These are phyloP conservation scores for Adiantum capillusveneris DNA, from an alignment of 75 land plant species.

Conservation along the genomic window DNA sequence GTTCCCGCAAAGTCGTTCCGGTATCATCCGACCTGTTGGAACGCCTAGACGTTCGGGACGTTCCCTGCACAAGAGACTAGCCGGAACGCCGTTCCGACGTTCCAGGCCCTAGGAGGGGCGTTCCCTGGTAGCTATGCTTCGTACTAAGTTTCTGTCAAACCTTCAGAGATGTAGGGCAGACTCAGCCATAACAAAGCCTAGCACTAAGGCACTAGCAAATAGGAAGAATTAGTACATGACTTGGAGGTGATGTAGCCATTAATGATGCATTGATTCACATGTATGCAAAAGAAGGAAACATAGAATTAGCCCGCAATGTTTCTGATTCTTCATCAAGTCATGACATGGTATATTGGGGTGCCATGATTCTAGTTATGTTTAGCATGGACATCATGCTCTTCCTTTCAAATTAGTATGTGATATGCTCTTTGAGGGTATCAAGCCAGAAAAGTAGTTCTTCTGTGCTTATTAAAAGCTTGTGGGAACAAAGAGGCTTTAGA, in stretches of 20 bases:
- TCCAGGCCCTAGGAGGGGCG: too few species aligned
- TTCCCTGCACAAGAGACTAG: too few species aligned
- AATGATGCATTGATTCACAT: constrained; percentile 40
- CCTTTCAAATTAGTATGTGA: constrained; percentile 28
- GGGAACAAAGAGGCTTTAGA: constrained; percentile 34
- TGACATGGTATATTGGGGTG: constrained; percentile 40
- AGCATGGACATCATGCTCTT: constrained; percentile 30
- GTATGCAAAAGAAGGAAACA: constrained; percentile 46
- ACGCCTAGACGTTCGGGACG: too few species aligned
- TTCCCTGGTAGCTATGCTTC: too few species aligned
- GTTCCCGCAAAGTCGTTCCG: too few species aligned
- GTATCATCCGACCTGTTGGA: too few species aligned
- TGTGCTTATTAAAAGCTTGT: constrained; percentile 47
- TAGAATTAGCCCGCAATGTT: neutral
- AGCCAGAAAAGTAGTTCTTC: constrained; percentile 45
- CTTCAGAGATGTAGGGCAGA: too few species aligned
- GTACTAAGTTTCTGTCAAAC: too few species aligned
- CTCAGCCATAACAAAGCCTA: too few species aligned
- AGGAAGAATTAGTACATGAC: too few species aligned
- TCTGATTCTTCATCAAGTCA: neutral
- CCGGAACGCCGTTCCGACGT: too few species aligned
- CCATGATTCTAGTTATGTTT: constrained; percentile 53
- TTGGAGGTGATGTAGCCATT: constrained; percentile 28
- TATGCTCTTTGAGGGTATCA: constrained; percentile 37
- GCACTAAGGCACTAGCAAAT: too few species aligned